Evolutionary conservation across 2,329 filamentous ascomycete species (phyloP), one percentile per base, ranked within the genome.

Genomic region (Orbilia ellipsospora): DNA sequence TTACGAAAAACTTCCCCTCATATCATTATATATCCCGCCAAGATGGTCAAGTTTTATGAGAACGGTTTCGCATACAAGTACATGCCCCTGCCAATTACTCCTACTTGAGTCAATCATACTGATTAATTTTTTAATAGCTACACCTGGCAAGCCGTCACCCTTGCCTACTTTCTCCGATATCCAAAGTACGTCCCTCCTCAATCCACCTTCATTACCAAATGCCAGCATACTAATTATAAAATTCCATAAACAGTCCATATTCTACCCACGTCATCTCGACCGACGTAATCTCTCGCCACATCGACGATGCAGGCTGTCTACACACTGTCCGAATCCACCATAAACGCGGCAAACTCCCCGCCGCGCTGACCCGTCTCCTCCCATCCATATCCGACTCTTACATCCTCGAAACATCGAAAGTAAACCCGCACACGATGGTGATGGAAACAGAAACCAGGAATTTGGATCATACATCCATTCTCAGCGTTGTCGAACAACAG

Each of bases 81-180:
- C 16, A 57, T 59, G 51, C 28, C 73, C 40, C 31, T 36, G 5
- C 10, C 31, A 36, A 36, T 36, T 36, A 2, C 52, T 12, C n/a
- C n/a, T 52, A 23, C n/a, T 36, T 64, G 16, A 16, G 23, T 18
- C 13, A 54, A 42, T 56, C 54, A 63, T 31, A 36, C 26, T 52
- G 23, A 52, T 23, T 52, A 20, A 50, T 73, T 65, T 23, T 51
- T 74, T 52, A 18, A 40, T 86, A 87, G 89, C 78, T 92, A 94
- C 83, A 90, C 91, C 57, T 94, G 94, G 84, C 89, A 91, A 77
- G 92, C 92, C 82, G 92, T 95, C 77, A 93, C 92, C 57, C 90
- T 95, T 82, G 92, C 92, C 84, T 95, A 93, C 86, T 95, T 94
- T 84, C 90, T 95, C 59, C 91, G 92, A 78, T 95, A 95, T 83